Evolutionary conservation across 768 basidiomycete species (phyloP).

Genomic region (Trametes maxima): DNA sequence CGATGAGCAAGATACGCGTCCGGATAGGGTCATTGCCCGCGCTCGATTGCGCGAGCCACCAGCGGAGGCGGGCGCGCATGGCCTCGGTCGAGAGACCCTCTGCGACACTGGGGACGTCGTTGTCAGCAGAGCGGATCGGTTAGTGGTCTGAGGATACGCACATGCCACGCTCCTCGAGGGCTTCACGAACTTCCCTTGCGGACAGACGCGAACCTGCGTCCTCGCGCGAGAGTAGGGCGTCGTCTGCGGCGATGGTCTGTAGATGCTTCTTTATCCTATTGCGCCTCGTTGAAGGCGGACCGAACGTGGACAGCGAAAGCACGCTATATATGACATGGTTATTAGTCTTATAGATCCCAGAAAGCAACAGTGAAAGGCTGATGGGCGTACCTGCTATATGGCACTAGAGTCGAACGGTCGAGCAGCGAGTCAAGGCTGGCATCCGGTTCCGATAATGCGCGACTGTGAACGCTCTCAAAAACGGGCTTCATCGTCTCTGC

Average conservation of each 20-base stretch:
- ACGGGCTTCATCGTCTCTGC: conserved; percentile 23
- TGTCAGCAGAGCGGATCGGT: not conserved
- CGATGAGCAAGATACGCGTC: conserved; percentile 55
- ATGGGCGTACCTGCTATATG: conserved; percentile 58
- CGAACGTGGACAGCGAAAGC: conserved; percentile 42
- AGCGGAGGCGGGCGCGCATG: conserved; percentile 53
- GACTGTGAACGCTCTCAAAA: conserved; percentile 26
- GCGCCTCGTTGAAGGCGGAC: conserved; percentile 36
- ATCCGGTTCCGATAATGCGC: conserved; percentile 30
- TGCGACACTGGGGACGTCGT: conserved; percentile 36
- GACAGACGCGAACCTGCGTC: conserved; percentile 47
- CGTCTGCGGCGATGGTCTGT: conserved; percentile 55
- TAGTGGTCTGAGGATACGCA: conserved; percentile 40
- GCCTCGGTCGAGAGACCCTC: conserved; percentile 43
- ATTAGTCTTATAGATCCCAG: not conserved
- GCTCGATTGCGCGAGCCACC: conserved; percentile 56
- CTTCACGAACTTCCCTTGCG: conserved; percentile 58
- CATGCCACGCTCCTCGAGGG: conserved; percentile 79
- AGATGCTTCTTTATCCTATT: conserved; percentile 44
- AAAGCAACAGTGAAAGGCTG: conserved; percentile 11
- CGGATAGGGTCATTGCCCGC: conserved; percentile 43
- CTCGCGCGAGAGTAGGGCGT: conserved; percentile 59
- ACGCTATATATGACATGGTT: conserved; percentile 30
- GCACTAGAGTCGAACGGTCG: conserved; percentile 35
- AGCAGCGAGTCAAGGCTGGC: conserved; percentile 38